phyloP scores from a whole-genome alignment of 2,329 filamentous ascomycete genomes.

The Neonectria hederae region DNA sequence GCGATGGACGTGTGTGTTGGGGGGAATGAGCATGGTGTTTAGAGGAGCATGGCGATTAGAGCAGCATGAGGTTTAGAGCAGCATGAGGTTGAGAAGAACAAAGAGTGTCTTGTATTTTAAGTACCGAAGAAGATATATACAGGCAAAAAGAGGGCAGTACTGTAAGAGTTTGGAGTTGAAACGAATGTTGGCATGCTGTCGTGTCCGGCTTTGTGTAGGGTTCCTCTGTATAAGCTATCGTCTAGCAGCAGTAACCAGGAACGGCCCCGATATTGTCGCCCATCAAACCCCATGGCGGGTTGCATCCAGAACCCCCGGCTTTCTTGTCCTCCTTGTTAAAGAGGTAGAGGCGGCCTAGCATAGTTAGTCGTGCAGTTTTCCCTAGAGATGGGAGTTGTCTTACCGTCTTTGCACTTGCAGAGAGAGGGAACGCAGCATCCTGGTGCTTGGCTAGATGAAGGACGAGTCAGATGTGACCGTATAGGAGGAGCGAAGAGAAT shows the following conservation, averaged over 20 bases:
- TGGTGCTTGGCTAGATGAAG: slow-evolving; percentile 5
- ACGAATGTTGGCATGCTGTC: not conserved
- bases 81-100: not conserved
- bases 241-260: slow-evolving; percentile 31
- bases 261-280: slow-evolving; percentile 23
- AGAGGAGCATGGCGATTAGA: not conserved
- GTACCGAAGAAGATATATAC: not conserved
- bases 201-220: too few species aligned
- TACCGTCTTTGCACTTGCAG: slow-evolving; percentile 30
- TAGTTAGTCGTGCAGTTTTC: not conserved
- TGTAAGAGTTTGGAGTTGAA: not conserved
- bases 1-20: not conserved
- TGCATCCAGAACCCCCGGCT: slow-evolving; percentile 20
- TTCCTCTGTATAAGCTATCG: too few species aligned
- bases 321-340: slow-evolving; percentile 26
- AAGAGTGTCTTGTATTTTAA: not conserved
- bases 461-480: not conserved
- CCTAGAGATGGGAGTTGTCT: not conserved
- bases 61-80: not conserved
- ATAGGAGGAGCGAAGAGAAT: rapidly evolving
- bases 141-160: not conserved
- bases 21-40: not conserved
- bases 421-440: slow-evolving; percentile 31
- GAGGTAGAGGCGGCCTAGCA: slow-evolving; percentile 16
- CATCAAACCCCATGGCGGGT: slow-evolving; percentile 29